These are phyloP conservation scores for Hypoxylon sp. DNA, from an alignment of 2,329 filamentous ascomycete genomes.

Conservation along the genomic window DNA sequence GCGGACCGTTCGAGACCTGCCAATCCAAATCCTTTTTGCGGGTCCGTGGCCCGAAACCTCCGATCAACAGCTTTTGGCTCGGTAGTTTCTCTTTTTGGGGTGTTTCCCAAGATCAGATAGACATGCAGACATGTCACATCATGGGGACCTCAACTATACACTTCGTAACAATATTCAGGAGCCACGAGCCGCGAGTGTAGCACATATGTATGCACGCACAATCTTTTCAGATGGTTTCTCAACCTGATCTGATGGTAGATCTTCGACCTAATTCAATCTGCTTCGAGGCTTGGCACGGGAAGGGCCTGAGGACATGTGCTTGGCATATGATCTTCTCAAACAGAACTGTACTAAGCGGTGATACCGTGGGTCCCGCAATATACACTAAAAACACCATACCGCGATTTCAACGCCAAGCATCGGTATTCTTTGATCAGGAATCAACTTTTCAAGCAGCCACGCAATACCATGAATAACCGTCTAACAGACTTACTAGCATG, in stretches of 20 bases:
- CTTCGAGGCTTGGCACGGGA: conserved; percentile 6
- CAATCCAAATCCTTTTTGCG: conserved; percentile 38
- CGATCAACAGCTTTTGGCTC: conserved; percentile 43
- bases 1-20: conserved; percentile 33
- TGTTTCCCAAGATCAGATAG: conserved; percentile 33
- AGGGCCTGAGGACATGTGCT: not conserved
- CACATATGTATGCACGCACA: conserved; percentile 7
- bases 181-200: conserved; percentile 28
- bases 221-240: conserved; percentile 10
- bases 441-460: conserved; percentile 10
- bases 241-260: conserved; percentile 9
- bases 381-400: conserved; percentile 26
- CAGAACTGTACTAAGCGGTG: conserved; percentile 7
- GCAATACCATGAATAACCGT: conserved; percentile 1
- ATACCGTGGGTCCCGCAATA: conserved; percentile 22
- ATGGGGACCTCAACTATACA: conserved; percentile 7
- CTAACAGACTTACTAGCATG: conserved; percentile 29
- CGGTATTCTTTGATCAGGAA: conserved; percentile 15
- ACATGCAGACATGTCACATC: conserved; percentile 31
- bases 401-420: conserved; percentile 22
- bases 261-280: conserved; percentile 11
- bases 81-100: conserved; percentile 26
- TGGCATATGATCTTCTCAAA: conserved; percentile 7
- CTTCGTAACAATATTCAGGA: conserved; percentile 8
- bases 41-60: conserved; percentile 46